Base-by-base conservation (phyloP, 164 flowering plant species). In the Annona squamosa region DNA sequence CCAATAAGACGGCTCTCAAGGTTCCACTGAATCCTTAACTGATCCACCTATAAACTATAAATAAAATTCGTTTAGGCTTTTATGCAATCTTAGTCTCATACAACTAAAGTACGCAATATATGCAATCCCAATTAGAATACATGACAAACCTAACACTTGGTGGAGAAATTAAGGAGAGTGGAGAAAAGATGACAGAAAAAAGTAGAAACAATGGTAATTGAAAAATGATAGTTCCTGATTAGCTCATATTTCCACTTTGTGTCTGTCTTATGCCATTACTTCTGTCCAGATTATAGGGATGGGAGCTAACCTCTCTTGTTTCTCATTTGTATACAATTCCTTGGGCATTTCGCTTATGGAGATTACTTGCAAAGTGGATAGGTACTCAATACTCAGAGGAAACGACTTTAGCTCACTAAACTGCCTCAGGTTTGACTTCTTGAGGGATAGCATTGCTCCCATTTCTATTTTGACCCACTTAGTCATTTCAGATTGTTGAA, bases 381-480 rank as follows among this genome's bases (percentile, higher is more conserved):
- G 81, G 75, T 79, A 72, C 65, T 81, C 76, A 71, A 84, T 76
- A 9, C 89, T 85, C 26, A 61, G 6, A 12, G 86, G 85, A 63
- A 81, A 44, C 63, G 44, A 19, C 46, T 78, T 80, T 46, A 84
- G 4, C 69, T 73, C 72, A 37, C 4, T 48, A 62, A 87, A 83
- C 0, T 17, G 6, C 18, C 13, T 26, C 7, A 86, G 46, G 63
- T 41, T 4, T 71, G 83, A 26, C 17, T 65, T 57, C 68, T 57
- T 59, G 43, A 85, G 71, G 66, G 62, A 61, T 5, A 79, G 82
- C 77, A 86, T 48, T 43, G 87, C 79, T 61, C 75, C 84, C 62
- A 81, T 75, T 18, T 81, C 79, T 18, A 85, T 4, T 69, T 43
- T 68, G 5, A 80, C 70, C 17, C 65, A 46, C 26, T 75, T 71